phyloP scores from a whole-genome alignment of 1,139 yeast genomes.

The Sugiyamaella castrensis region DNA sequence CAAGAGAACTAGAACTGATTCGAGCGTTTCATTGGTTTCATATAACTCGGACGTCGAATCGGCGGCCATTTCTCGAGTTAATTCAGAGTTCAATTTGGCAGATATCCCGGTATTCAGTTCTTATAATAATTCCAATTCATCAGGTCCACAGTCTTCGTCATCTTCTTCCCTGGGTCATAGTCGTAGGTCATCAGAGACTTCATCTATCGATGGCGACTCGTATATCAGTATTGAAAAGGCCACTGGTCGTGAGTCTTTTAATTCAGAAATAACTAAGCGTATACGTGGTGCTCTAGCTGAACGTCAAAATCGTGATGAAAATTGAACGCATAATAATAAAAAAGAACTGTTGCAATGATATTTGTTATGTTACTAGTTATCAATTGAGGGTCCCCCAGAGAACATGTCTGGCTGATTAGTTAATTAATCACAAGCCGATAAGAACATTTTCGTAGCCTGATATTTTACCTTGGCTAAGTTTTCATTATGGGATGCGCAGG shows the following conservation, averaged over 20 bases:
- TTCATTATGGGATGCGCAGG: too few species aligned
- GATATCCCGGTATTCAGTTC: constrained; percentile 50
- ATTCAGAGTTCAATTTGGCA: constrained; percentile 52
- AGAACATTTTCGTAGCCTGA: neutral
- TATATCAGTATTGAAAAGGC: constrained; percentile 6
- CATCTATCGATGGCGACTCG: constrained; percentile 15
- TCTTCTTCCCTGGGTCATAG: constrained; percentile 10
- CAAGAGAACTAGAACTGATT: constrained; percentile 14
- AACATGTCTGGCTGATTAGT: too few species aligned
- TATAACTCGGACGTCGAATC: constrained; percentile 33
- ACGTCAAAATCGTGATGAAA: constrained; percentile 18
- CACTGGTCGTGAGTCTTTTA: constrained; percentile 25
- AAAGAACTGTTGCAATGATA: neutral
- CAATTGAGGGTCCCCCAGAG: neutral
- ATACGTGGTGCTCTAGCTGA: constrained; percentile 34
- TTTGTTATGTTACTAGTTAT: neutral
- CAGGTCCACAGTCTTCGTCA: constrained; percentile 13
- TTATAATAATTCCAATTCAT: constrained; percentile 5
- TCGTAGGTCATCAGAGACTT: constrained; percentile 10
- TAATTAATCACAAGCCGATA: too few species aligned
- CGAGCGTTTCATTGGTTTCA: constrained; percentile 23
- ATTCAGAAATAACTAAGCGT: constrained; percentile 30
- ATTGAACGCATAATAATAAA: neutral
- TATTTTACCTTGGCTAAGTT: too few species aligned
- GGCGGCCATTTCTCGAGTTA: constrained; percentile 53